A percentile compares a stretch with the other conserved stretches of the same genome.
phyloP scores from a whole-genome alignment of 2,329 filamentous ascomycete genomes.

The Fusarium proliferatum region DNA sequence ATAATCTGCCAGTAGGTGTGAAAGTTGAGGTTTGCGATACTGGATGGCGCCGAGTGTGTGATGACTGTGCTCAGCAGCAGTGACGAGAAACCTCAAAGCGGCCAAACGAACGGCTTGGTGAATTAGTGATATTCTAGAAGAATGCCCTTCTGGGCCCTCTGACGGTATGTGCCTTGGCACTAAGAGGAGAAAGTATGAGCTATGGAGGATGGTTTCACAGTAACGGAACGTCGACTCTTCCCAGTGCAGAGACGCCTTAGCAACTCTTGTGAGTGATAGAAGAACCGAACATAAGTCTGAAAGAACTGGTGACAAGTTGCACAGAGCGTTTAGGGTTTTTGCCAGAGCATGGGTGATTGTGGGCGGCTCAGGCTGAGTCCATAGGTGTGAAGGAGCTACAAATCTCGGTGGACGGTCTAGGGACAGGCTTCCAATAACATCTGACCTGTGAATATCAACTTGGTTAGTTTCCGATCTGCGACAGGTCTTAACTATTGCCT shows the following conservation, averaged over 20 bases:
- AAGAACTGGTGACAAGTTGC: background rate
- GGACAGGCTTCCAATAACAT: slow-evolving; percentile 3
- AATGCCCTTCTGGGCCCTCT: background rate
- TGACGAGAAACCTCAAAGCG: slow-evolving; percentile 1
- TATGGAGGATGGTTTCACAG: background rate
- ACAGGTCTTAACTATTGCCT: background rate
- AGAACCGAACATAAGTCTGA: background rate
- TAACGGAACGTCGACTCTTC: background rate
- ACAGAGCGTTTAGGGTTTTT: background rate
- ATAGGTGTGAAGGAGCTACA: background rate
- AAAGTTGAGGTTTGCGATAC: background rate
- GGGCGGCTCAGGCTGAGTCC: background rate
- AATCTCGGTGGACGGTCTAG: background rate
- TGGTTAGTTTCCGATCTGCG: background rate
- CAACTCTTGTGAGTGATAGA: background rate
- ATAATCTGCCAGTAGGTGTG: background rate
- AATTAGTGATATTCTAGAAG: background rate
- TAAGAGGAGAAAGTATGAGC: background rate
- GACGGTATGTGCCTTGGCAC: background rate
- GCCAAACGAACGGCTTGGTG: background rate
- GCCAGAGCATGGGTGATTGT: background rate
- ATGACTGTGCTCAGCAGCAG: background rate
- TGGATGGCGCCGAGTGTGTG: background rate
- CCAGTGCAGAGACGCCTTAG: background rate
- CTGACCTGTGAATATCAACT: background rate